Conservation (phyloP, 148 eudicot species). For the Chenopodium suecicum region DNA sequence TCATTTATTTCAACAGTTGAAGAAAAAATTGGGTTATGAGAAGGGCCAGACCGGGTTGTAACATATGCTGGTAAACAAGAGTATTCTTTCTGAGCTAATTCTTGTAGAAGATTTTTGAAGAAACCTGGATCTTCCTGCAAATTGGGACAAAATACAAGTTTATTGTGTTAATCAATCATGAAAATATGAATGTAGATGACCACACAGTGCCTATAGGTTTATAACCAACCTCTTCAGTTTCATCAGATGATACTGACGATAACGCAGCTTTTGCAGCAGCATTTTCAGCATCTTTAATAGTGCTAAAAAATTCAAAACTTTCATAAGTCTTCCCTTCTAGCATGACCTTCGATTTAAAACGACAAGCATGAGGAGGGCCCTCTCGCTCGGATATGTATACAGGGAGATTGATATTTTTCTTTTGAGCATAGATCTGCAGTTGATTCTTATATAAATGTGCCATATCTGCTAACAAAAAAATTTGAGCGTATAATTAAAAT, state of each 20-base stretch:
- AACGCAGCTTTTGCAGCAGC: conserved; percentile 78
- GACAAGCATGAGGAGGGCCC: conserved; percentile 74
- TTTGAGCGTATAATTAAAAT: not conserved
- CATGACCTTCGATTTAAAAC: conserved; percentile 58
- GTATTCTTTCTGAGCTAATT: conserved; percentile 49
- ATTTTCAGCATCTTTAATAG: conserved; percentile 78
- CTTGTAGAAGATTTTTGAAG: conserved; percentile 69
- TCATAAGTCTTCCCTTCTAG: conserved; percentile 51
- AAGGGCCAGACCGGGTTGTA: conserved; percentile 45
- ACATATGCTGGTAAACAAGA: conserved; percentile 51
- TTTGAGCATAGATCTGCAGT: conserved; percentile 67
- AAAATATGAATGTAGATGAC: conserved; percentile 8
- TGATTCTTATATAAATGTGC: conserved; percentile 59
- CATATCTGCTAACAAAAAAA: conserved; percentile 41
- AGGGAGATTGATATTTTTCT: conserved; percentile 53
- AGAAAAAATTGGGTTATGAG: conserved; percentile 55
- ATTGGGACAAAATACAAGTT: not conserved
- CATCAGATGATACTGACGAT: conserved; percentile 40
- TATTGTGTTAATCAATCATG: not conserved
- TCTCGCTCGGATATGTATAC: conserved; percentile 53
- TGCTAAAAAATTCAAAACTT: conserved; percentile 40
- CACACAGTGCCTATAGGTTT: not conserved
- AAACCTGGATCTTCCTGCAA: conserved; percentile 53
- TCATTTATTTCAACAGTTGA: conserved; percentile 52
- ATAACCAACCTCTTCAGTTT: conserved; percentile 45